phyloP scores from a whole-genome alignment of 352 stramenopile genomes.

The Elongisporangium anandrum region DNA sequence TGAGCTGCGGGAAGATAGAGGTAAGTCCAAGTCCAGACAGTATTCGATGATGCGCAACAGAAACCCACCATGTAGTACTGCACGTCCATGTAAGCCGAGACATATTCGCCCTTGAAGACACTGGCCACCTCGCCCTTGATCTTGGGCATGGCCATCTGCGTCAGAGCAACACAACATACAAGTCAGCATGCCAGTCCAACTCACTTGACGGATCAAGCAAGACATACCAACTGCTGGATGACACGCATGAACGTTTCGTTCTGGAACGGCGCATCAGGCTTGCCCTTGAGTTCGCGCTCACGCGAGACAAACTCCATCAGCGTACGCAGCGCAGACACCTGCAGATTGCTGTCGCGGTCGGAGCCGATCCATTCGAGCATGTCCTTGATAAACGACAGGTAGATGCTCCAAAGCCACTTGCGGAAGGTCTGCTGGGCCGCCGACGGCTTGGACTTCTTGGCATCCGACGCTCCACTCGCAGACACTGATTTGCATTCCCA shows the following conservation, averaged over 20 bases:
- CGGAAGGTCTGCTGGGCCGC: slow-evolving; percentile 73
- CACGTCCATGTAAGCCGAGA: slow-evolving; percentile 79
- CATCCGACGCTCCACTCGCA: slow-evolving; percentile 9
- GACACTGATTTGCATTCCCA: slow-evolving; percentile 1
- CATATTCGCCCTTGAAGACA: slow-evolving; percentile 85
- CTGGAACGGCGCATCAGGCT: slow-evolving; percentile 42
- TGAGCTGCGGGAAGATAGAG: slow-evolving; percentile 27
- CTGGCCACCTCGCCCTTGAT: slow-evolving; percentile 78
- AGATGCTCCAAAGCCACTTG: slow-evolving; percentile 82
- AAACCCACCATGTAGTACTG: slow-evolving; percentile 80
- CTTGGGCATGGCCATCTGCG: slow-evolving; percentile 39
- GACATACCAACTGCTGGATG: slow-evolving; percentile 52
- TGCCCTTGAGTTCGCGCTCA: slow-evolving; percentile 47
- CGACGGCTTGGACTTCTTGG: slow-evolving; percentile 37
- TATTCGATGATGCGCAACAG: neutral
- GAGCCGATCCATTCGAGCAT: slow-evolving; percentile 74
- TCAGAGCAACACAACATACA: neutral
- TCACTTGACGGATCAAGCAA: neutral
- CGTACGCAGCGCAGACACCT: slow-evolving; percentile 78
- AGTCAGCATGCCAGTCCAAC: neutral
- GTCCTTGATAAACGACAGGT: slow-evolving; percentile 75
- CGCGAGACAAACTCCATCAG: slow-evolving; percentile 87
- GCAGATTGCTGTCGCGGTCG: slow-evolving; percentile 56
- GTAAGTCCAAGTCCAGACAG: neutral
- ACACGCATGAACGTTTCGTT: slow-evolving; percentile 84